Evolutionary conservation across 108 stramenopile species (phyloP), one percentile per base, ranked within the genome.

Genomic region (Ochromonas danica): DNA sequence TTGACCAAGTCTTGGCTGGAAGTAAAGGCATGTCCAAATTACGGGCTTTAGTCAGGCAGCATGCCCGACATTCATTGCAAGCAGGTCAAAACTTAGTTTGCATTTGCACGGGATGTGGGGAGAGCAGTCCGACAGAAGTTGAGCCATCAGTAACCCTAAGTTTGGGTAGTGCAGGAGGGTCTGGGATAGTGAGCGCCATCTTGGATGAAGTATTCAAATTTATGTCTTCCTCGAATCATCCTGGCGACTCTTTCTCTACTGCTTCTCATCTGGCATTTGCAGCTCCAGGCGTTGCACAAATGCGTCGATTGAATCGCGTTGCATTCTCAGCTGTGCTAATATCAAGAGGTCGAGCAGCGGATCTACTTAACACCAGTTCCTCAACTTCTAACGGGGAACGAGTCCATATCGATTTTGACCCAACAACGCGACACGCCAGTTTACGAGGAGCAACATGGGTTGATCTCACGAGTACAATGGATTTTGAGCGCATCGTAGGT

Each of bases 401-500:
- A n/a, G n/a, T n/a, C n/a, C n/a, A n/a, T n/a, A n/a, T n/a, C n/a
- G n/a, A n/a, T n/a, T n/a, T n/a, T n/a, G n/a, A n/a, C n/a, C n/a
- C n/a, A n/a, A n/a, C n/a, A n/a, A n/a, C n/a, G n/a, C 39, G 67
- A 17, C 36, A 70, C 39, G 40, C 22, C 14, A 70, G 17, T 14
- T 70, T 38, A 31, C 67, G 22, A 31, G 40, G 40, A 10, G 67
- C 22, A 10, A 70, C 67, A 14, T 14, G 22, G 67, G 10, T 70
- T 10, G 40, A 70, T 38, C 22, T 70, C 17, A 17, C 36, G 40
- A 40, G 17, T 40, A 31, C 22, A 22, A 40, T 40, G 36, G 67
- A 70, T 70, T 70, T 70, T 31, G 67, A 70, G 33, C 67, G 67
- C 67, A 40, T 70, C 67, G 22, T 40, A 10, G 67, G 67, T 10